Percentiles rank a stretch among this genome's conserved stretches.
These are phyloP conservation scores for Evernia prunastri DNA, from an alignment of 495 filamentous ascomycete species.

Conservation along the genomic window DNA sequence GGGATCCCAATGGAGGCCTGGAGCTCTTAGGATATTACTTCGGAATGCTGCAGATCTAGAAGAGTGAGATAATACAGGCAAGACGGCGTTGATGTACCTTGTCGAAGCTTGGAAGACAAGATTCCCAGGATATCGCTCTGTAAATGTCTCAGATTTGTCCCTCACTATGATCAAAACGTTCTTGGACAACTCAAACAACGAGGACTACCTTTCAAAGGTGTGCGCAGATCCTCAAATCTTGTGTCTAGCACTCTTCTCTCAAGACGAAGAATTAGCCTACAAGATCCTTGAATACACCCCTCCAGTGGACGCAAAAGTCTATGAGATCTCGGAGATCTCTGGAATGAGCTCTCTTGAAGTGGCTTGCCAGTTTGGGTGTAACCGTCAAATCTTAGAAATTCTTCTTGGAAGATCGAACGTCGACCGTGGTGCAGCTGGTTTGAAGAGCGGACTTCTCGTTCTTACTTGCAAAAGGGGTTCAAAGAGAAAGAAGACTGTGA, in stretches of 20 bases:
- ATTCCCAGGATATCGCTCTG: neutral
- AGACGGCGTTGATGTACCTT: neutral
- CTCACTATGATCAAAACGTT: neutral
- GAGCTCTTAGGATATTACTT: slow-evolving; percentile 5
- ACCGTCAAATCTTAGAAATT: slow-evolving; percentile 1
- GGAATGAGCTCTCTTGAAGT: neutral
- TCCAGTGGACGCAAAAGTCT: slow-evolving; percentile 3
- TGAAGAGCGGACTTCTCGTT: neutral
- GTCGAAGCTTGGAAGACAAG: neutral
- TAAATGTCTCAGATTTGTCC: neutral
- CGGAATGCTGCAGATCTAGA: slow-evolving; percentile 1
- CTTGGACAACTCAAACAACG: neutral
- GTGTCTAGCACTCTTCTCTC: neutral
- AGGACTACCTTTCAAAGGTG: neutral
- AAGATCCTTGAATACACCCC: slow-evolving; percentile 4
- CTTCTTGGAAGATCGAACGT: slow-evolving; percentile 6
- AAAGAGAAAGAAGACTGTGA: neutral
- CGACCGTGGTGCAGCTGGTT: neutral
- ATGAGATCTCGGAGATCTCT: neutral
- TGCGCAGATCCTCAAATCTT: neutral
- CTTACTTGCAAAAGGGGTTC: neutral
- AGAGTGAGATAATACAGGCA: neutral
- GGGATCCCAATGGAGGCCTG: neutral
- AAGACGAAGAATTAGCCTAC: slow-evolving; percentile 2
- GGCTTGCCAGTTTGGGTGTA: slow-evolving; percentile 13